Conservation (phyloP, 345 rosid genomes). For the Excoecaria agallocha region DNA sequence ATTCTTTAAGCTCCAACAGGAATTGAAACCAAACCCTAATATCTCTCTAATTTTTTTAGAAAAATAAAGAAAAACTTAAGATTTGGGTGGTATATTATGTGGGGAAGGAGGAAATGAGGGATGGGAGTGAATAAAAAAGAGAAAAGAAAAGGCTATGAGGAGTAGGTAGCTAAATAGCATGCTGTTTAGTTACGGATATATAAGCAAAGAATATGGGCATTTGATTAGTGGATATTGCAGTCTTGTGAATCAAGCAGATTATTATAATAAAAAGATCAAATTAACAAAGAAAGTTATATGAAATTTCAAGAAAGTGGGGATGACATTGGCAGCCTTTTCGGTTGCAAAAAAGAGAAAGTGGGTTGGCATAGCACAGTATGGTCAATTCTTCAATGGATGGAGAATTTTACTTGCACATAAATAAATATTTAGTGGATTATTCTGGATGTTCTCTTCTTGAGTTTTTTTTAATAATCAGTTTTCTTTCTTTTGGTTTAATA, state of each 20-base stretch:
- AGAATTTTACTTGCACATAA: not conserved
- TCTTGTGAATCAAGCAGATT: slow-evolving; percentile 13
- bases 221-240: slow-evolving; percentile 12
- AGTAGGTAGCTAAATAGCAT: not conserved
- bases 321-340: slow-evolving; percentile 29
- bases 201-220: slow-evolving; percentile 9
- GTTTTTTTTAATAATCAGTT: not conserved
- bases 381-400: slow-evolving; percentile 30
- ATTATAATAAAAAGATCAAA: not conserved
- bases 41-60: not conserved
- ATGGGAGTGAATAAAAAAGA: not conserved
- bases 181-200: not conserved
- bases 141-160: not conserved
- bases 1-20: slow-evolving; percentile 21
- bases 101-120: slow-evolving; percentile 1
- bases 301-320: slow-evolving; percentile 34
- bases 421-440: not conserved
- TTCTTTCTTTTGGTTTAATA: too few species aligned
- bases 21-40: not conserved
- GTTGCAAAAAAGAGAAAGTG: slow-evolving; percentile 14
- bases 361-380: slow-evolving; percentile 18
- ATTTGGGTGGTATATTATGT: not conserved
- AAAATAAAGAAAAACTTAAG: not conserved
- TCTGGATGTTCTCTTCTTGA: not conserved
- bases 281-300: not conserved